Evolutionary conservation across 257 asterid genomes (phyloP).

Genomic region (Plantago major): DNA sequence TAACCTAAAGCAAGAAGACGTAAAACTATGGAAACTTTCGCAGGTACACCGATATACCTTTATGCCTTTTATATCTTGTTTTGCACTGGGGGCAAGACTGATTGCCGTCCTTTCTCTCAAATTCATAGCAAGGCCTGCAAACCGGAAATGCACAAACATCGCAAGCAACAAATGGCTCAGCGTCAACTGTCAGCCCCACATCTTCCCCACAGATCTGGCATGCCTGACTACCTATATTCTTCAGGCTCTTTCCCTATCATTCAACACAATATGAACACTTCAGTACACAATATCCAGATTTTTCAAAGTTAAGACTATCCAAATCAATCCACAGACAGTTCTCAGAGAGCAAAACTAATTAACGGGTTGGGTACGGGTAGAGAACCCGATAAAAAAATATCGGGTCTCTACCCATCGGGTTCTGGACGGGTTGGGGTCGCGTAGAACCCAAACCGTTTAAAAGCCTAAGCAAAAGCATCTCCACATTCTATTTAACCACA

Average conservation of each 20-base stretch:
- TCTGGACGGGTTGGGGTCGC: too few relatives aligned
- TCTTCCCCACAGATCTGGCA: constrained; percentile 97
- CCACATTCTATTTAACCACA: constrained; percentile 7
- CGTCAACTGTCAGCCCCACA: constrained; percentile 66
- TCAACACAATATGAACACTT: background rate
- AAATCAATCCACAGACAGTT: constrained; percentile 8
- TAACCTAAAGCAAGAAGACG: background rate
- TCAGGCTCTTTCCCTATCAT: constrained; percentile 73
- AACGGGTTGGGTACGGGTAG: too few relatives aligned
- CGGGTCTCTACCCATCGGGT: too few relatives aligned
- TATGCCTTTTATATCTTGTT: constrained; percentile 89
- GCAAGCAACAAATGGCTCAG: constrained; percentile 91
- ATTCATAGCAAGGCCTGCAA: constrained; percentile 96
- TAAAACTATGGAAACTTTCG: background rate
- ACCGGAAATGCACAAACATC: constrained; percentile 90
- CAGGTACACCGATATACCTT: constrained; percentile 43
- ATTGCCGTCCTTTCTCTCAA: constrained; percentile 95
- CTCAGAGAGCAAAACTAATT: background rate
- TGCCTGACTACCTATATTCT: constrained; percentile 61
- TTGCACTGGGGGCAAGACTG: constrained; percentile 99
- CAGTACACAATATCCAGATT: constrained; percentile 12
- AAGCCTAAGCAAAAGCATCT: constrained; percentile 1
- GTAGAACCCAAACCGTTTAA: too few relatives aligned
- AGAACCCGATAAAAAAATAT: too few relatives aligned
- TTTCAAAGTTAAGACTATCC: constrained; percentile 8